Evolutionary conservation across 768 basidiomycete species (phyloP), one percentile per base, ranked within the genome.

Genomic region (Kwoniella europaea): DNA sequence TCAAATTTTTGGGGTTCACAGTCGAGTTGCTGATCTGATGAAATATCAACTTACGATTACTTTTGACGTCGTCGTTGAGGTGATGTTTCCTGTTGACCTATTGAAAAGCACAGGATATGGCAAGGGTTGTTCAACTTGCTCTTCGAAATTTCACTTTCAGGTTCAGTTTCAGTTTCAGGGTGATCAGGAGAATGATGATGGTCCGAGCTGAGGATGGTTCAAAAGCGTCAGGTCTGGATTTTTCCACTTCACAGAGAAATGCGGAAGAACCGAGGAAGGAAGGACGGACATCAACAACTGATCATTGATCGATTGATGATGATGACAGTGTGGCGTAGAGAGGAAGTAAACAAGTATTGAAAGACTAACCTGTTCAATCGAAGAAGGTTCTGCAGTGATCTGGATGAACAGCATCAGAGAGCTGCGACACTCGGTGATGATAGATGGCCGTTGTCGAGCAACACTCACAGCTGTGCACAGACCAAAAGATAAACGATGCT

Each of bases 21-120:
- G 22, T 53, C 16, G 35, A 46, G 52, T 65, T 43, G n/a, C 13
- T 43, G 35, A 65, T 41, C n/a, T 16, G 50, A 35, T 65, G 6
- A 55, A 53, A 35, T 13, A 65, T 16, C 52, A 55, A 61, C 59
- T 61, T 41, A 61, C 59, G 35, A 42, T 61, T 12, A 41, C 57
- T 58, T 58, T 35, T 27, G 57, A 58, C 27, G 22, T 58, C 12
- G 20, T 35, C 27, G 57, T 35, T 27, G 15, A 13, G 20, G 9
- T 58, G 27, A 12, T 58, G 27, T 41, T 29, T 35, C 16, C 57
- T 27, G 20, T 20, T 58, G 20, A 16, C 20, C 35, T 35, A 35
- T 35, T 9, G 35, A 35, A 35, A 35, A 24, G 57, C 57, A 58
- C 57, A 58, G 57, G 27, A 58, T 16, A 50, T 18, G 18, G 46